Evolutionary conservation across 1,284 basidiomycete species (phyloP).

Genomic region (Takashimella koratensis): DNA sequence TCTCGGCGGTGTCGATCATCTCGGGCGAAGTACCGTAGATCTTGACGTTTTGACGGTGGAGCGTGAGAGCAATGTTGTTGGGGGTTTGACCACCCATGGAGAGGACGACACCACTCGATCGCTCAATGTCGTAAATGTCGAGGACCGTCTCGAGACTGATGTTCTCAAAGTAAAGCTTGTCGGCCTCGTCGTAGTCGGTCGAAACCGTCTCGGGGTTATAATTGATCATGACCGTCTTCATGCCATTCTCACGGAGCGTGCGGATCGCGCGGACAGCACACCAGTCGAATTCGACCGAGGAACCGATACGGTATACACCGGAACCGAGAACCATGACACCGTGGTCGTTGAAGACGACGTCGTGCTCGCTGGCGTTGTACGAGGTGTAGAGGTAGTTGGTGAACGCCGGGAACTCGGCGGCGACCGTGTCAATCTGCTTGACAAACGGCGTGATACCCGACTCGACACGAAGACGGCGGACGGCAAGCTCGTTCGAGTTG

Average conservation of each 20-base stretch:
- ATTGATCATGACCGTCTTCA: conserved; percentile 98
- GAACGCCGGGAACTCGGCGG: conserved; percentile 96
- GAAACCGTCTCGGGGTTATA: conserved; percentile 99
- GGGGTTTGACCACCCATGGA: conserved; percentile 99
- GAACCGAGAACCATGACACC: conserved; percentile 98
- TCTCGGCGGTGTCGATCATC: conserved; percentile 99
- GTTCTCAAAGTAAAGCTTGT: conserved; percentile 97
- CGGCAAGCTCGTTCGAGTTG: conserved; percentile 63
- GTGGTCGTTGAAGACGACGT: conserved; percentile 80
- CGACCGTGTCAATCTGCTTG: conserved; percentile 98
- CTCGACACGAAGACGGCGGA: conserved; percentile 68
- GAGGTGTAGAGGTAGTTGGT: conserved; percentile 99
- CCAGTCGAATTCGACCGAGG: conserved; percentile 99
- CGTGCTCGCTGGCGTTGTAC: conserved; percentile 92
- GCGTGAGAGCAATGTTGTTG: conserved; percentile 93
- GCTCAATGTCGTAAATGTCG: conserved; percentile 93
- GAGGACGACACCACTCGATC: conserved; percentile 84
- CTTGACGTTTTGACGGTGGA: conserved; percentile 94
- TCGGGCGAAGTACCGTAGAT: conserved; percentile 98
- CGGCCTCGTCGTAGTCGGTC: conserved; percentile 98
- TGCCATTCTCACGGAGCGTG: conserved; percentile 88
- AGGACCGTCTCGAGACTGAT: conserved; percentile 94
- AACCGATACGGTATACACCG: conserved; percentile 97
- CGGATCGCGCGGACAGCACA: conserved; percentile 96
- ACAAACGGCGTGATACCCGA: conserved; percentile 81